Conservation (phyloP, 2,329 filamentous ascomycete species). For the Cryphonectria nitschkei region DNA sequence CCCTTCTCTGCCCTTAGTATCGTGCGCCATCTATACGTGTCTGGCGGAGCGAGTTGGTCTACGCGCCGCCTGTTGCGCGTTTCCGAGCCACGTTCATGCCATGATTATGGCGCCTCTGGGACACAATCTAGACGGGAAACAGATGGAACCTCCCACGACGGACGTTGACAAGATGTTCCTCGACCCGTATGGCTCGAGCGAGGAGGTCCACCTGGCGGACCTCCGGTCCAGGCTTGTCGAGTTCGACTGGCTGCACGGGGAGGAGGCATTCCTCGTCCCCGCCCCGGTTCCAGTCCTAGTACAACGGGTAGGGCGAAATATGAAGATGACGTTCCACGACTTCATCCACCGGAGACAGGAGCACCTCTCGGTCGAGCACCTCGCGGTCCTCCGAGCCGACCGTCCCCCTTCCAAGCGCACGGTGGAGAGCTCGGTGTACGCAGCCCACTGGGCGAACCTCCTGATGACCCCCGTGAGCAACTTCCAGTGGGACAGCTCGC, state of each 20-base stretch:
- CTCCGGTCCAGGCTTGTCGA: slow-evolving; percentile 63
- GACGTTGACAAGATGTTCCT: slow-evolving; percentile 70
- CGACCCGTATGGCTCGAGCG: slow-evolving; percentile 74
- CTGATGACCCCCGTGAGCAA: slow-evolving; percentile 54
- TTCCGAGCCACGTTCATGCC: slow-evolving; percentile 84
- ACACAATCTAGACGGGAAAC: slow-evolving; percentile 60
- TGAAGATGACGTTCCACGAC: slow-evolving; percentile 70
- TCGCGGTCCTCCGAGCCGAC: slow-evolving; percentile 46
- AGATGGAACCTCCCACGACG: slow-evolving; percentile 44
- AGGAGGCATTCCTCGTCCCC: slow-evolving; percentile 61
- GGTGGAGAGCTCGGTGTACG: slow-evolving; percentile 66
- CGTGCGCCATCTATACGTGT: slow-evolving; percentile 82
- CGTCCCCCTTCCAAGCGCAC: slow-evolving; percentile 56
- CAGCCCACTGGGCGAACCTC: slow-evolving; percentile 71
- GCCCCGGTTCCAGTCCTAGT: slow-evolving; percentile 70
- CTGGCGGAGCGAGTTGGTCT: slow-evolving; percentile 76
- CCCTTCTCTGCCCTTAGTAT: slow-evolving; percentile 83
- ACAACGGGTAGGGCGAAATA: slow-evolving; percentile 78
- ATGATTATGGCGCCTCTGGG: slow-evolving; percentile 69
- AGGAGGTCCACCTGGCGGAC: slow-evolving; percentile 65
- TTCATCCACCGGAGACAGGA: slow-evolving; percentile 36
- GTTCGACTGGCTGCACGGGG: slow-evolving; percentile 47
- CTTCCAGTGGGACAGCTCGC: slow-evolving; percentile 60
- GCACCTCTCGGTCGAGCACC: slow-evolving; percentile 39
- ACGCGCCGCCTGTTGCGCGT: slow-evolving; percentile 76